These are phyloP conservation scores for Penicillium fuscoglaucum DNA, from an alignment of 2,329 filamentous ascomycete species.

Conservation along the genomic window DNA sequence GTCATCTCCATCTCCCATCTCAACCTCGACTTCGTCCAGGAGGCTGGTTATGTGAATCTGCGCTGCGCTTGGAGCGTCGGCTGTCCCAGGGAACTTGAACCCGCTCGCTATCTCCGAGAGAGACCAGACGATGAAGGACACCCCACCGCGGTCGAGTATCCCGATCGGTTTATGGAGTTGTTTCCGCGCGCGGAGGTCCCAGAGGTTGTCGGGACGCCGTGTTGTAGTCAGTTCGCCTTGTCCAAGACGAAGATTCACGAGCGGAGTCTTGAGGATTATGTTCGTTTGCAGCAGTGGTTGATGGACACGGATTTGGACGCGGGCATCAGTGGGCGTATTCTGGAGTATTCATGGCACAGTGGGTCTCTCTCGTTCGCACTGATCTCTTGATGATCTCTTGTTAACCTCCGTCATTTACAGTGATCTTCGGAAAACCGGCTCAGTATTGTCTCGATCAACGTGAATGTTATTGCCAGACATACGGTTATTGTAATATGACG, in stretches of 20 bases:
- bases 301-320: constrained; percentile 48
- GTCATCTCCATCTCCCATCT: constrained; percentile 31
- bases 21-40: constrained; percentile 30
- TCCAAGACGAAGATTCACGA: constrained; percentile 47
- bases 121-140: constrained; percentile 24
- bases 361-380: constrained; percentile 30
- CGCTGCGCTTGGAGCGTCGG: constrained; percentile 35
- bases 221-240: constrained; percentile 56
- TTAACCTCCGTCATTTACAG: constrained; percentile 8
- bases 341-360: constrained; percentile 60
- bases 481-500: constrained; percentile 28
- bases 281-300: constrained; percentile 50
- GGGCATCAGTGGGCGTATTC: constrained; percentile 49
- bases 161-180: constrained; percentile 45
- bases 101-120: constrained; percentile 35
- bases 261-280: constrained; percentile 47
- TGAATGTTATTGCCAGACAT: constrained; percentile 27
- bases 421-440: constrained; percentile 27
- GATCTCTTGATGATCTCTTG: neutral
- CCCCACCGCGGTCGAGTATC: constrained; percentile 30
- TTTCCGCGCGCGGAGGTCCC: constrained; percentile 44
- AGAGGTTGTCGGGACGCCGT: constrained; percentile 46
- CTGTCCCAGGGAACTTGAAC: constrained; percentile 39
- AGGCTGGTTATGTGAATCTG: constrained; percentile 39
- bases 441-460: constrained; percentile 23